phyloP scores from a whole-genome alignment of 1,139 yeast species.

The Yamadazyma jaroonii region DNA sequence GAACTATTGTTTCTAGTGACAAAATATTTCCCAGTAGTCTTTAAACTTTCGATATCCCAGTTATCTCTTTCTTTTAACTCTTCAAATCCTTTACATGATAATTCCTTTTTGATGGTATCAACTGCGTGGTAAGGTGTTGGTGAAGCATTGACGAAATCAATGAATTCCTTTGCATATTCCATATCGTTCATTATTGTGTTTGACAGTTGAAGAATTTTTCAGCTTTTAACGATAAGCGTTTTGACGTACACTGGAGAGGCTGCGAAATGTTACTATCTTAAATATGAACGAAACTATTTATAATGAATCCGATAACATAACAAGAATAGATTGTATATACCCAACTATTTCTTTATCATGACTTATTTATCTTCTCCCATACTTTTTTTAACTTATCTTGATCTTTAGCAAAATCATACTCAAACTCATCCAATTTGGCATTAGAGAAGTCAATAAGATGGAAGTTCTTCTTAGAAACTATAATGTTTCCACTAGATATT shows the following conservation, averaged over 20 bases:
- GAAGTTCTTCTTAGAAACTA: no score
- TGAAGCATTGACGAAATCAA: conserved; percentile 76
- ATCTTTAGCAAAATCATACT: no score
- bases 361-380: no score
- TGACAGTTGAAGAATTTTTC: neutral
- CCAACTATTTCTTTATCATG: no score
- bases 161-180: conserved; percentile 54
- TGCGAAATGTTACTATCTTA: no score
- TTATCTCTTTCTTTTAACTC: conserved; percentile 72
- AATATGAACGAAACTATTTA: no score
- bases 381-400: no score
- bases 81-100: conserved; percentile 60
- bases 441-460: no score
- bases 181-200: neutral
- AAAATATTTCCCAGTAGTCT: conserved; percentile 63
- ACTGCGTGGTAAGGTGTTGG: conserved; percentile 98
- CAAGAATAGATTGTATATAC: no score
- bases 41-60: conserved; percentile 51
- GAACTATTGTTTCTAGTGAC: conserved; percentile 89
- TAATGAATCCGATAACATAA: no score
- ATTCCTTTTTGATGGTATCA: conserved; percentile 52
- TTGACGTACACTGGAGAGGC: neutral
- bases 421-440: no score
- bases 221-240: neutral
- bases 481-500: no score